phyloP scores from a whole-genome alignment of 495 filamentous ascomycete genomes.

The Daldinia bambusicola region DNA sequence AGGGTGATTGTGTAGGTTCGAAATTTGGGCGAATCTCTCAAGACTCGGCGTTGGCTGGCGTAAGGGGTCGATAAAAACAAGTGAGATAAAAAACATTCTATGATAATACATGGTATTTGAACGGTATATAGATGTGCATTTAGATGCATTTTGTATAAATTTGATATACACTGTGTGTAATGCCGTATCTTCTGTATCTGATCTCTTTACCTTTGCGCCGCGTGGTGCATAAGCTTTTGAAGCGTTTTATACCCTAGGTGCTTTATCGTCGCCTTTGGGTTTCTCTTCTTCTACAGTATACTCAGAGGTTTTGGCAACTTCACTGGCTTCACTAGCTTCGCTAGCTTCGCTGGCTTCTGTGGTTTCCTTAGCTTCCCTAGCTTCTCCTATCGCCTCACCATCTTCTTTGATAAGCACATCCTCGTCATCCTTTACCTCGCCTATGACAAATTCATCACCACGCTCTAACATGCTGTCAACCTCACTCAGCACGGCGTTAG shows the following conservation, averaged over 20 bases:
- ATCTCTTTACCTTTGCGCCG: not conserved
- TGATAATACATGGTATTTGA: constrained; percentile 26
- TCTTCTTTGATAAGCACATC: constrained; percentile 40
- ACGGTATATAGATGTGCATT: constrained; percentile 27
- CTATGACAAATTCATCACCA: constrained; percentile 56
- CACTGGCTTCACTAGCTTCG: constrained; percentile 3
- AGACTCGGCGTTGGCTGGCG: constrained; percentile 20
- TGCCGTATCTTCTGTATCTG: constrained; percentile 7
- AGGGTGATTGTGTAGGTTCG: constrained; percentile 12
- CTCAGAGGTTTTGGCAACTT: not conserved
- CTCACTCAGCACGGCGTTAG: constrained; percentile 48
- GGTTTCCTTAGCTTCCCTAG: constrained; percentile 30
- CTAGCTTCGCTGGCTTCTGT: constrained; percentile 5
- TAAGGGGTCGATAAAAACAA: constrained; percentile 1
- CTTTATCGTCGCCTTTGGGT: constrained; percentile 6
- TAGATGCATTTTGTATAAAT: constrained; percentile 23
- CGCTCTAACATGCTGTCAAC: constrained; percentile 52
- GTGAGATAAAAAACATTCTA: constrained; percentile 4
- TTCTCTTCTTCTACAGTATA: constrained; percentile 13
- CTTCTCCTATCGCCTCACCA: constrained; percentile 41
- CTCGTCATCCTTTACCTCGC: constrained; percentile 46
- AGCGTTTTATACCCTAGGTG: constrained; percentile 1
- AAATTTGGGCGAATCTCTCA: not conserved
- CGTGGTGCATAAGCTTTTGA: not conserved
- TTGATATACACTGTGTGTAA: constrained; percentile 40